Conservation (phyloP, 129 eudicot genomes). For the Chrysanthemum makinoi region DNA sequence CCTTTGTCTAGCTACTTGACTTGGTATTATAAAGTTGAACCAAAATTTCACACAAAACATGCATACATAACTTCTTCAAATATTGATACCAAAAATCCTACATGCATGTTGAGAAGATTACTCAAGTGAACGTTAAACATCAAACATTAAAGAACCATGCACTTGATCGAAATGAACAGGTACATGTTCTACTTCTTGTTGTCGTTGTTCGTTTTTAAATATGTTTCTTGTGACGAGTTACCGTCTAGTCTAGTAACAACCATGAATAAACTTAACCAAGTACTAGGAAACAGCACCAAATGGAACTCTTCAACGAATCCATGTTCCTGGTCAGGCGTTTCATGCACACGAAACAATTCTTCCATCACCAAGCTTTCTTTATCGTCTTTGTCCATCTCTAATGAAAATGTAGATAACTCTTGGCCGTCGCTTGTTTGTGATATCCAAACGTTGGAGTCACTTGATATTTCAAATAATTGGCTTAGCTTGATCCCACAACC, state of each 20-base stretch:
- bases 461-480: constrained; percentile 58
- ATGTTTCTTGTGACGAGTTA: constrained; percentile 42
- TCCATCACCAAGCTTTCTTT: constrained; percentile 41
- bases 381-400: constrained; percentile 29
- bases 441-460: constrained; percentile 39
- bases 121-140: not conserved
- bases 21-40: not conserved
- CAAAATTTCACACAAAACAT: too few species aligned
- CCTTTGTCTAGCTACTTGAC: not conserved
- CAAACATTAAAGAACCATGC: not conserved
- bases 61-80: too few species aligned
- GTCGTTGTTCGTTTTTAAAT: constrained; percentile 18
- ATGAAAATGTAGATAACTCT: constrained; percentile 22
- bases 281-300: constrained; percentile 27
- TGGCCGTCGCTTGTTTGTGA: constrained; percentile 53
- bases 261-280: constrained; percentile 49
- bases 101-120: not conserved
- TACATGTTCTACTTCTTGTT: constrained; percentile 23
- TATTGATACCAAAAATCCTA: not conserved
- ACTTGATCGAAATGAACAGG: constrained; percentile 19
- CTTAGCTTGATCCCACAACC: constrained; percentile 41
- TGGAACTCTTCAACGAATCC: constrained; percentile 58
- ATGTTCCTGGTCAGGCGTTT: constrained; percentile 79
- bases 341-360: constrained; percentile 38
- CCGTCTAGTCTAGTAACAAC: constrained; percentile 41